Percentiles rank a stretch among this genome's conserved stretches.
Conservation (phyloP, 2,329 filamentous ascomycete genomes). For the Akanthomyces uredinophilus region DNA sequence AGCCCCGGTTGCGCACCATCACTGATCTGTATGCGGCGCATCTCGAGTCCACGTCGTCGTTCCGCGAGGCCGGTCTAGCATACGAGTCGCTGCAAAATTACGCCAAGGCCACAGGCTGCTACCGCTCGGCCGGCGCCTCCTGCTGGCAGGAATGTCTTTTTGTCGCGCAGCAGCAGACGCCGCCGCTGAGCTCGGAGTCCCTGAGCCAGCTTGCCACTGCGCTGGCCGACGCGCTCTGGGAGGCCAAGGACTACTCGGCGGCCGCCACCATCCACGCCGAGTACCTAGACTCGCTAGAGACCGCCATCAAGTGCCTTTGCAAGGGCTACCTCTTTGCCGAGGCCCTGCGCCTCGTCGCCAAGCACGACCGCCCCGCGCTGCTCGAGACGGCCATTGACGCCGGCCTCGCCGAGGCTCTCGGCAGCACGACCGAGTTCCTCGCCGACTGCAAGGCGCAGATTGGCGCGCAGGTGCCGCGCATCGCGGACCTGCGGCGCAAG, state of each 20-base stretch:
- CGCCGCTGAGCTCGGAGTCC: constrained; percentile 55
- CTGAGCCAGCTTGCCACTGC: constrained; percentile 64
- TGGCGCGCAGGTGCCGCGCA: constrained; percentile 75
- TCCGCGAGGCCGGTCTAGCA: constrained; percentile 81
- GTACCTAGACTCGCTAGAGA: constrained; percentile 67
- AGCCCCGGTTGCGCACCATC: constrained; percentile 58
- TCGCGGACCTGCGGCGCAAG: constrained; percentile 74
- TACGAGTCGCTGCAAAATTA: constrained; percentile 83
- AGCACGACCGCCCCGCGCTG: constrained; percentile 55
- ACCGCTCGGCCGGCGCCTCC: constrained; percentile 67
- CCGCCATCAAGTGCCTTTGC: constrained; percentile 73
- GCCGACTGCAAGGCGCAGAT: constrained; percentile 89
- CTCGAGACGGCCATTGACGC: constrained; percentile 67
- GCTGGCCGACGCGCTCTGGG: constrained; percentile 73
- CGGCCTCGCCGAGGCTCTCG: constrained; percentile 74
- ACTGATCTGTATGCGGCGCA: constrained; percentile 75
- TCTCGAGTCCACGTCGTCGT: constrained; percentile 68
- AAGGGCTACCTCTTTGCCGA: constrained; percentile 83
- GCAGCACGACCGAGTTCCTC: constrained; percentile 80
- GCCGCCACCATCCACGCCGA: constrained; percentile 79
- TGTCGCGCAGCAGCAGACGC: constrained; percentile 61
- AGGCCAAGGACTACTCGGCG: constrained; percentile 76
- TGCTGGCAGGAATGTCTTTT: constrained; percentile 91
- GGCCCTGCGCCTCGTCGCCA: constrained; percentile 71
- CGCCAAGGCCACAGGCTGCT: constrained; percentile 70